These are phyloP conservation scores for Candida glaebosa DNA, from an alignment of 805 yeast genomes.

Conservation along the genomic window DNA sequence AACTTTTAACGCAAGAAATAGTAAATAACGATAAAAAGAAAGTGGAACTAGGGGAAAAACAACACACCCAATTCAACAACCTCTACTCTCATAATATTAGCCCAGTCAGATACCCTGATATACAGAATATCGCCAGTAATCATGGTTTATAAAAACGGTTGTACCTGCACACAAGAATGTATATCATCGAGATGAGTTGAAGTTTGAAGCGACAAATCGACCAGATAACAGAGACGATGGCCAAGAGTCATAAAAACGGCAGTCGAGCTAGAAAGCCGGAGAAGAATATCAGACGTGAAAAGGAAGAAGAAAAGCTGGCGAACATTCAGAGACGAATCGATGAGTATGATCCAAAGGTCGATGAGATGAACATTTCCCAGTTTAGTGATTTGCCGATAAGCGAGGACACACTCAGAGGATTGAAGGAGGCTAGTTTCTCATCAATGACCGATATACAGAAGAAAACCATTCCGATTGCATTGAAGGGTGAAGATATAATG, in stretches of 20 bases:
- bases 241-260: slow-evolving; percentile 15
- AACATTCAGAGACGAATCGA: slow-evolving; percentile 49
- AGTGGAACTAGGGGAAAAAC: no score
- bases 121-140: no score
- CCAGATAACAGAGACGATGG: slow-evolving; percentile 12
- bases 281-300: slow-evolving; percentile 19
- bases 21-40: no score
- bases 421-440: slow-evolving; percentile 74
- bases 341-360: slow-evolving; percentile 46
- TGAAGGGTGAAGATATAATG: slow-evolving; percentile 75
- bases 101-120: no score
- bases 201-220: not conserved
- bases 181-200: slow-evolving; percentile 3
- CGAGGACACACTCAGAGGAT: slow-evolving; percentile 60
- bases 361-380: slow-evolving; percentile 31
- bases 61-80: no score
- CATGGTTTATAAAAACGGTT: no score
- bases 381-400: slow-evolving; percentile 81
- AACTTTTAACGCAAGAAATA: slow-evolving; percentile 26
- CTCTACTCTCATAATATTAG: no score
- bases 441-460: slow-evolving; percentile 84
- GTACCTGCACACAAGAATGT: slow-evolving; percentile 1
- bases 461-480: slow-evolving; percentile 68
- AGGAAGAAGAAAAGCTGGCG: slow-evolving; percentile 33
- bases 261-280: slow-evolving; percentile 14